Evolutionary conservation across 2,329 filamentous ascomycete species (phyloP).

Genomic region (Colletotrichum acutatum): DNA sequence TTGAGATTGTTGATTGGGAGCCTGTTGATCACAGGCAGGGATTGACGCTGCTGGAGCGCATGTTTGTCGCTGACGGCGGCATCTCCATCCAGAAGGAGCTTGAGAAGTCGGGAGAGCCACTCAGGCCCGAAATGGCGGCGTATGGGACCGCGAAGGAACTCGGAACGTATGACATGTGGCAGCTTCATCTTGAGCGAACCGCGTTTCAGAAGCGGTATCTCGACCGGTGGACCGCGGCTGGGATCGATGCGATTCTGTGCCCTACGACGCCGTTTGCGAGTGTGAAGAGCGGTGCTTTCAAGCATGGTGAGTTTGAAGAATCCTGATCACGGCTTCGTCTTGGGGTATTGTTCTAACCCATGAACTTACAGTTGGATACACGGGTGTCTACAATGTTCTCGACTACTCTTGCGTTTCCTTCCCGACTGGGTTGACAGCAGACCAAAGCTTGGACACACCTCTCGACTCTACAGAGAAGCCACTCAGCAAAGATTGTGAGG

Average conservation of each 20-base stretch:
- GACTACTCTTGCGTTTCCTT: conserved; percentile 62
- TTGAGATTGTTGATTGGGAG: conserved; percentile 65
- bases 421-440: conserved; percentile 53
- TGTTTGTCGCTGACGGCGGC: conserved; percentile 62
- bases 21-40: conserved; percentile 54
- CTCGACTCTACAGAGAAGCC: conserved; percentile 44
- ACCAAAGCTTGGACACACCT: conserved; percentile 50
- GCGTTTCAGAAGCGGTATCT: conserved; percentile 58
- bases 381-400: conserved; percentile 60
- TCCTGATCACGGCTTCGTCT: not conserved
- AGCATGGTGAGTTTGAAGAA: conserved; percentile 49
- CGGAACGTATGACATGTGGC: conserved; percentile 58
- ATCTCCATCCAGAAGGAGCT: conserved; percentile 52
- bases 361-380: conserved; percentile 55
- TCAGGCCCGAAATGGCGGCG: conserved; percentile 49
- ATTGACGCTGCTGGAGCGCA: conserved; percentile 49
- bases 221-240: conserved; percentile 56
- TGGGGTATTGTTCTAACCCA: not conserved
- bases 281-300: conserved; percentile 55
- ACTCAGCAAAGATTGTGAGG: conserved; percentile 49
- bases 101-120: conserved; percentile 55
- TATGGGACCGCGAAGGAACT: conserved; percentile 50
- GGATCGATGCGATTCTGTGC: conserved; percentile 71
- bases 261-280: conserved; percentile 61
- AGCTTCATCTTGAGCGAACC: conserved; percentile 56